These are phyloP conservation scores for Lanmaoa rubissima DNA, from an alignment of 768 basidiomycete genomes.

Conservation along the genomic window DNA sequence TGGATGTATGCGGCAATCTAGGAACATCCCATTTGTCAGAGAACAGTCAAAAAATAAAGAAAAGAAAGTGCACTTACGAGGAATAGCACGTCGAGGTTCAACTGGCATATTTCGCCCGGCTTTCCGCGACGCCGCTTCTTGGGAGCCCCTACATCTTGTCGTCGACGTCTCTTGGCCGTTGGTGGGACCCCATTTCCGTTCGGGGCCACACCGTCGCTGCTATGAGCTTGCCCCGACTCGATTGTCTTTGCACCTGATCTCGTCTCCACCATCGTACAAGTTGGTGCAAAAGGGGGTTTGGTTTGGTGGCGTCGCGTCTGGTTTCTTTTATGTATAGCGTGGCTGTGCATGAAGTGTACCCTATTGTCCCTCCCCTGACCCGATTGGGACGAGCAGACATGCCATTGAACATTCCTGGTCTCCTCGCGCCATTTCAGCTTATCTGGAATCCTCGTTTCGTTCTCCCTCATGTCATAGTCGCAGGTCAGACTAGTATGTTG, in stretches of 20 bases:
- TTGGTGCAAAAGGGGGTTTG: not conserved
- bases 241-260: not conserved
- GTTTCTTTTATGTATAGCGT: not conserved
- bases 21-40: not conserved
- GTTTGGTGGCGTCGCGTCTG: not conserved
- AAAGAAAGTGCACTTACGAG: slow-evolving; percentile 4
- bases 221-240: not conserved
- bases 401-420: slow-evolving; percentile 74
- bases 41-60: not conserved
- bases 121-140: not conserved
- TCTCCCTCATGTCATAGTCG: slow-evolving; percentile 61
- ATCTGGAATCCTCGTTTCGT: slow-evolving; percentile 64
- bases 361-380: not conserved
- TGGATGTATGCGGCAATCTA: slow-evolving; percentile 42
- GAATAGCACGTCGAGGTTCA: slow-evolving; percentile 22
- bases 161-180: not conserved
- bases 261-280: not conserved
- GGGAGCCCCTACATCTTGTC: too few species aligned
- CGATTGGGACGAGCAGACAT: slow-evolving; percentile 32
- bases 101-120: not conserved
- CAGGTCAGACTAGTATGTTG: slow-evolving; percentile 46
- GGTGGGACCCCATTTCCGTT: not conserved
- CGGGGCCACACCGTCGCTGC: not conserved
- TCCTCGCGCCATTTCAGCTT: slow-evolving; percentile 69
- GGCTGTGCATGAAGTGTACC: not conserved